These are phyloP conservation scores for Dillenia suffruticosa DNA, from an alignment of 164 flowering plant genomes.

Conservation along the genomic window DNA sequence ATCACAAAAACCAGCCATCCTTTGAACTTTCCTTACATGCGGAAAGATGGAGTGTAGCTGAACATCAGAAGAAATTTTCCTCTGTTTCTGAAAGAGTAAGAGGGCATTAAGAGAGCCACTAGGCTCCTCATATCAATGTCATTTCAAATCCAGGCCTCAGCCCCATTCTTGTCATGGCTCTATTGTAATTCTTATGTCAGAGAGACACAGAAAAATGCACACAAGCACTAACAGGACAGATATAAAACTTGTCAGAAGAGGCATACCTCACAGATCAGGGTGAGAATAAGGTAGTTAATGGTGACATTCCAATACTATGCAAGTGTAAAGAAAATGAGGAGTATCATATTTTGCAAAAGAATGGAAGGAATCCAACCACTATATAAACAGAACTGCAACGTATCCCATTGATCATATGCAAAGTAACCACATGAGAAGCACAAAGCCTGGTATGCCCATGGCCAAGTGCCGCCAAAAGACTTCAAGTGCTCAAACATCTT, in stretches of 20 bases:
- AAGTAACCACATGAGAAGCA: slow-evolving; percentile 95
- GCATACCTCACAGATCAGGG: slow-evolving; percentile 90
- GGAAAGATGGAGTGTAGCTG: slow-evolving; percentile 92
- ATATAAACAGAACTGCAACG: slow-evolving; percentile 72
- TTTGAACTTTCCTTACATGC: slow-evolving; percentile 71
- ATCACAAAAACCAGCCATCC: slow-evolving; percentile 87
- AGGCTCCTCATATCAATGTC: no score
- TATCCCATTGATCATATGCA: slow-evolving; percentile 96
- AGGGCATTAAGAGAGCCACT: no score
- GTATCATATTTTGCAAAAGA: slow-evolving; percentile 77
- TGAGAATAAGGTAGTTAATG: slow-evolving; percentile 91
- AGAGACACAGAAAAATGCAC: no score
- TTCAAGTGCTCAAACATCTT: slow-evolving; percentile 82
- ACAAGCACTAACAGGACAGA: no score
- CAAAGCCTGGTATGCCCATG: slow-evolving; percentile 70
- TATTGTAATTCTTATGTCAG: no score
- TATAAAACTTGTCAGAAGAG: not conserved
- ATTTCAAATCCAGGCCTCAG: no score
- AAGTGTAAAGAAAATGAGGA: slow-evolving; percentile 84
- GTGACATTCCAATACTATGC: slow-evolving; percentile 86
- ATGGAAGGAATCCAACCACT: slow-evolving; percentile 84
- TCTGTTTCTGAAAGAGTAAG: not conserved
- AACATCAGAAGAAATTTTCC: slow-evolving; percentile 4
- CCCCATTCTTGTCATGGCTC: no score
- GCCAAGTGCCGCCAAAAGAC: slow-evolving; percentile 66